Evolutionary conservation across 2,329 filamentous ascomycete species (phyloP).

Genomic region (Ceratocystis eucalypticola): DNA sequence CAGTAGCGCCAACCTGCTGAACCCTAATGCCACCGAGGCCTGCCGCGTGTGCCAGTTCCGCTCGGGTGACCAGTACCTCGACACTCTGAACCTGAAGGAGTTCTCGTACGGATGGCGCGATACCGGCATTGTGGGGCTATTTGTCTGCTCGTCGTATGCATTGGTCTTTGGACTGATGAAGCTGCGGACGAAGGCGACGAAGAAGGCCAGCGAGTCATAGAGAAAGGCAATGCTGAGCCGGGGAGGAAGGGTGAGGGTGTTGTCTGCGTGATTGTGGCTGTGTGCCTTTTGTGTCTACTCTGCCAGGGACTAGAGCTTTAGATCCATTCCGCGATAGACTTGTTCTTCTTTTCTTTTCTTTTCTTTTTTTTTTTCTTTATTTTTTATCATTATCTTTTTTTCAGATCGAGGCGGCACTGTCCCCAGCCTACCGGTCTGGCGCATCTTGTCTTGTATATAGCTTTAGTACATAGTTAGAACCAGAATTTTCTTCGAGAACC

Average conservation of each 20-base stretch:
- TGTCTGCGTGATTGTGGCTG: background rate
- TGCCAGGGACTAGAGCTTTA: background rate
- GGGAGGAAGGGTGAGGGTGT: background rate
- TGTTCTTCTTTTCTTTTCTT: background rate
- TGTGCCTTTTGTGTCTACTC: too few relatives aligned
- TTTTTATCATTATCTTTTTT: background rate
- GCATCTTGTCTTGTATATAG: background rate
- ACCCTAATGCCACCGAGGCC: slow-evolving; percentile 40
- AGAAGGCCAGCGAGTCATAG: slow-evolving; percentile 27
- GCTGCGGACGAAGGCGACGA: slow-evolving; percentile 35
- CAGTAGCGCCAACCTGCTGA: slow-evolving; percentile 38
- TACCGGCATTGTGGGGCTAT: slow-evolving; percentile 44
- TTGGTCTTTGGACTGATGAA: slow-evolving; percentile 36
- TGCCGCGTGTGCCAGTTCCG: slow-evolving; percentile 51
- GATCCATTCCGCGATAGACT: background rate
- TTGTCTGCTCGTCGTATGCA: slow-evolving; percentile 40
- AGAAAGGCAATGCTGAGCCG: too few relatives aligned
- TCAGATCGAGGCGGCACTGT: background rate
- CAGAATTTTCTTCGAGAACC: background rate
- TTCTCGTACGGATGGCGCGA: slow-evolving; percentile 56
- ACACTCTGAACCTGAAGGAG: slow-evolving; percentile 43
- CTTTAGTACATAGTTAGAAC: slow-evolving; percentile 3
- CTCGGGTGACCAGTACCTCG: slow-evolving; percentile 45
- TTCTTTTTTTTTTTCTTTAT: background rate
- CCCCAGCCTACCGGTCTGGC: slow-evolving; percentile 21